These are phyloP conservation scores for Nakazawaea laoshanensis DNA, from an alignment of 805 yeast species.

Conservation along the genomic window DNA sequence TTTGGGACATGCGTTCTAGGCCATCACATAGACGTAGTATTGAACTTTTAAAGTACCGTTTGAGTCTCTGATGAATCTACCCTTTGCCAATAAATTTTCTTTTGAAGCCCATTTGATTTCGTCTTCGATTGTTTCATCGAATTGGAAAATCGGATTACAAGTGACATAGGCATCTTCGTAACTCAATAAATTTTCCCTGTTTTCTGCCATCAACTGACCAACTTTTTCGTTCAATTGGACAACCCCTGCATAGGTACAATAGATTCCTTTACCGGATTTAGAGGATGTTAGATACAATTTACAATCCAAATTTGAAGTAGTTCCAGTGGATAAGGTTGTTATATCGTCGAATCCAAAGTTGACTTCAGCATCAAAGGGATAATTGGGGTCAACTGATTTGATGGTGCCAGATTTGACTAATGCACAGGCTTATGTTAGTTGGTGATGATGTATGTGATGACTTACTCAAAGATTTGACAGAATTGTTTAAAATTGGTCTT, in stretches of 20 bases:
- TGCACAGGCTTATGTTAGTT: not conserved
- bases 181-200: not conserved
- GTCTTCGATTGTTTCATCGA: conserved; percentile 32
- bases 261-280: conserved; percentile 31
- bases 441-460: not conserved
- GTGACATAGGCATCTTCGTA: conserved; percentile 43
- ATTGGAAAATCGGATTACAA: conserved; percentile 33
- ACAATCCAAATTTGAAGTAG: conserved; percentile 35
- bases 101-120: conserved; percentile 42
- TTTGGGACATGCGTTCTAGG: no score
- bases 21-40: conserved; percentile 37
- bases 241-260: conserved; percentile 40
- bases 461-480: conserved; percentile 2
- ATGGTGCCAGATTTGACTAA: conserved; percentile 26
- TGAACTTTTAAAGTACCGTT: conserved; percentile 42
- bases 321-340: conserved; percentile 17
- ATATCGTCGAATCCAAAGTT: conserved; percentile 41
- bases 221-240: conserved; percentile 28
- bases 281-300: conserved; percentile 34
- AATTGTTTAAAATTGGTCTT: conserved; percentile 1
- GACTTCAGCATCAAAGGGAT: conserved; percentile 30
- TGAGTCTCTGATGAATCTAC: conserved; percentile 45
- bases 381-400: conserved; percentile 25
- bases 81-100: conserved; percentile 47
- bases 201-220: conserved; percentile 21